phyloP scores from a whole-genome alignment of 441 rosid genomes.

The Gossypium schwendimanii region DNA sequence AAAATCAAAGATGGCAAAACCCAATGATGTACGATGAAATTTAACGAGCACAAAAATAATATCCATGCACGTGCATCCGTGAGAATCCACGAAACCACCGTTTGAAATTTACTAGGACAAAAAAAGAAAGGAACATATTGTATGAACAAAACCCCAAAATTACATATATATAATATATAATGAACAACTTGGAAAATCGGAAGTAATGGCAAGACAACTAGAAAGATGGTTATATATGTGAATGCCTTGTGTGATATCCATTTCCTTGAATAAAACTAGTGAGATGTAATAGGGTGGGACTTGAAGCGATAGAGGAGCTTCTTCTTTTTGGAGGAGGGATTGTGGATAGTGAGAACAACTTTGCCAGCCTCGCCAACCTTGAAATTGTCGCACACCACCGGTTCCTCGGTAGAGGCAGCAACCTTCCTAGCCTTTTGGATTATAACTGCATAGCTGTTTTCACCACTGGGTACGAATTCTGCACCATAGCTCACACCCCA shows the following conservation, averaged over 20 bases:
- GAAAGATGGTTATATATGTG: no score
- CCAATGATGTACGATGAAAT: background rate
- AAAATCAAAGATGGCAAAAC: background rate
- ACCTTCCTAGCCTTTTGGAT: constrained; percentile 47
- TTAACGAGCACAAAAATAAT: background rate
- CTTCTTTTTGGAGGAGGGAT: constrained; percentile 46
- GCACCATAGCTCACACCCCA: constrained; percentile 53
- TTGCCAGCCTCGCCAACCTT: constrained; percentile 49
- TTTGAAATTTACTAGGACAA: background rate
- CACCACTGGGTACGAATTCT: constrained; percentile 43
- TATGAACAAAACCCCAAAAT: background rate
- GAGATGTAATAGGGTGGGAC: constrained; percentile 7
- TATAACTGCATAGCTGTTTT: constrained; percentile 49
- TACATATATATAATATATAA: no score
- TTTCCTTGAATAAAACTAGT: no score
- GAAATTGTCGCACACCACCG: constrained; percentile 38
- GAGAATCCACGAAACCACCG: background rate
- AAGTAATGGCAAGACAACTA: no score
- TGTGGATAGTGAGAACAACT: constrained; percentile 43
- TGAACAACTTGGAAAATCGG: no score
- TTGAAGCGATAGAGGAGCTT: constrained; percentile 48
- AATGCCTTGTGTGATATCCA: no score
- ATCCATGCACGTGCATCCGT: background rate
- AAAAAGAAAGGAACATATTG: background rate
- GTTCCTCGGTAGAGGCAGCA: constrained; percentile 23